Percentiles rank a stretch among this genome's conserved stretches.
These are phyloP conservation scores for Mytilinidion resinicola DNA, from an alignment of 495 filamentous ascomycete genomes.

Conservation along the genomic window DNA sequence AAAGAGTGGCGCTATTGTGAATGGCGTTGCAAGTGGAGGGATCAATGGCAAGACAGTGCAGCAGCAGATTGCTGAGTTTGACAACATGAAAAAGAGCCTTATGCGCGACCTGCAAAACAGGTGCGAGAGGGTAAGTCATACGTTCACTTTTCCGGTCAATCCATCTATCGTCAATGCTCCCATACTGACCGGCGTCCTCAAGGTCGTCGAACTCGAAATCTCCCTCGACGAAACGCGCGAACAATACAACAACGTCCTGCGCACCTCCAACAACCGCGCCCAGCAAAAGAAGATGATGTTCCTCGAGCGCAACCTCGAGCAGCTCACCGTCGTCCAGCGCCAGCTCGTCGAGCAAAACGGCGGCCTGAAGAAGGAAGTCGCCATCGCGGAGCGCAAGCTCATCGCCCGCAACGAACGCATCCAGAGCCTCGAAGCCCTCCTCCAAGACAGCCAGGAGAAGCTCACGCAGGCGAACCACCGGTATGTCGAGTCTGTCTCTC, in stretches of 20 bases:
- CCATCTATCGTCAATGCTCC: neutral
- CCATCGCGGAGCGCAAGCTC: constrained; percentile 94
- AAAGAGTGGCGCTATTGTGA: constrained; percentile 50
- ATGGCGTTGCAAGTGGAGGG: constrained; percentile 44
- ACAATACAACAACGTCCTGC: constrained; percentile 96
- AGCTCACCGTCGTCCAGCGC: constrained; percentile 91
- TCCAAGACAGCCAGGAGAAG: constrained; percentile 97
- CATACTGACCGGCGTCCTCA: constrained; percentile 8
- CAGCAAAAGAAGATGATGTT: constrained; percentile 99
- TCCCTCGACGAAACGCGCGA: constrained; percentile 93
- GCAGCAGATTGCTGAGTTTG: constrained; percentile 96
- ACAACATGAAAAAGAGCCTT: constrained; percentile 98
- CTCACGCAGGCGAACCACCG: constrained; percentile 90
- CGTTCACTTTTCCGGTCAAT: neutral
- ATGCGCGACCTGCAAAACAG: constrained; percentile 98
- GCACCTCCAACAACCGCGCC: constrained; percentile 90
- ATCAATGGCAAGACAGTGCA: constrained; percentile 88
- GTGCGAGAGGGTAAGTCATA: constrained; percentile 68
- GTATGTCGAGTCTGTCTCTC: constrained; percentile 47
- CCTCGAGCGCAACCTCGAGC: constrained; percentile 94
- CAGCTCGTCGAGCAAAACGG: constrained; percentile 98
- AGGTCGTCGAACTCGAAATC: constrained; percentile 92
- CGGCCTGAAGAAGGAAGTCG: constrained; percentile 95
- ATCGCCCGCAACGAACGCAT: constrained; percentile 96
- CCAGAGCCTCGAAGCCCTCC: constrained; percentile 77